Conservation (phyloP, 495 filamentous ascomycete species). For the Jackrogersella minutella region DNA sequence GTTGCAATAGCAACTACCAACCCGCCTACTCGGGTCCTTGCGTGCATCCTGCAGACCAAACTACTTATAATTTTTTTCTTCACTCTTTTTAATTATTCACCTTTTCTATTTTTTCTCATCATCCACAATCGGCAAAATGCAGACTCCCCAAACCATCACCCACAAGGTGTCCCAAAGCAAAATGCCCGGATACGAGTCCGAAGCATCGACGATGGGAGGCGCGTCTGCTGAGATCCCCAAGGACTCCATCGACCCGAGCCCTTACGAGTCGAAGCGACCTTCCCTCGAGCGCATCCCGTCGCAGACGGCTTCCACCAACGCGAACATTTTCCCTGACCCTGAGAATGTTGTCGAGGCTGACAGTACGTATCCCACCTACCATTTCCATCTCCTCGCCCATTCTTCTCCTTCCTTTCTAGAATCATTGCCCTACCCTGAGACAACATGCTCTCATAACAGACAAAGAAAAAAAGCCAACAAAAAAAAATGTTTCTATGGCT, state of each 20-base stretch:
- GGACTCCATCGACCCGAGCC: conserved; percentile 11
- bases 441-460: not conserved
- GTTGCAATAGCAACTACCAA: not conserved
- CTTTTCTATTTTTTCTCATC: no score
- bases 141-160: not conserved
- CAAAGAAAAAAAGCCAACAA: not conserved
- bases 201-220: conserved; percentile 25
- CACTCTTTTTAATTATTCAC: no score
- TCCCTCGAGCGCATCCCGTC: conserved; percentile 41
- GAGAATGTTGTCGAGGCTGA: conserved; percentile 47
- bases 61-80: not conserved
- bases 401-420: no score
- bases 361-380: conserved; percentile 16
- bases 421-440: not conserved
- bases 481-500: not conserved
- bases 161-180: conserved; percentile 16
- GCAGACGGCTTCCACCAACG: conserved; percentile 44
- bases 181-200: conserved; percentile 30
- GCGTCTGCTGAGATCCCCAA: conserved; percentile 2
- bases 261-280: conserved; percentile 11
- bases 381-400: not conserved
- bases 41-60: not conserved
- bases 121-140: not conserved
- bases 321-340: conserved; percentile 50
- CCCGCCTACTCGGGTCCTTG: not conserved